Evolutionary conservation across 1,284 basidiomycete species (phyloP), one percentile per base, ranked within the genome.

Genomic region (Ceratobasidium sp.): DNA sequence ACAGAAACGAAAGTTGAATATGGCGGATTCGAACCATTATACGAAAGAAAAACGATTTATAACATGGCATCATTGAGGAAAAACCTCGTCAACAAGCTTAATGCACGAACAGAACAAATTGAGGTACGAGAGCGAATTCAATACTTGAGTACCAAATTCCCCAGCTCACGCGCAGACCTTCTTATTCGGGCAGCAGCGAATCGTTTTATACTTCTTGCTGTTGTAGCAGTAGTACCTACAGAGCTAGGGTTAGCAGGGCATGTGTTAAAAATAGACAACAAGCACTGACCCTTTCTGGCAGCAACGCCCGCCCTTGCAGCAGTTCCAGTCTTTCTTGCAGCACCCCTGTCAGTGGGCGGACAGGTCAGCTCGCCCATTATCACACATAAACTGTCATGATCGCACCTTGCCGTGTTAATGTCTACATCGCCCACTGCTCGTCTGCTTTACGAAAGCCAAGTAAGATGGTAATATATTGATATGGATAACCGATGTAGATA

Each of bases 171-270:
- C 23, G 20, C 70, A 73, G 26, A 26, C 33, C 44, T 73, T 61
- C 7, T 44, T 44, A 40, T 28, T 62, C 9, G 70, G 70, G 44
- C 70, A 73, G 70, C 70, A 73, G 28, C 57, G 38, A 40, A 73
- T 62, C 26, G 26, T 23, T 6, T 64, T 73, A n/a, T 46, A 33
- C 7, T 10, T 50, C 7, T 33, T 62, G 46, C 54, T 57, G 15
- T 57, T 57, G 26, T 56, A 46, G 42, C 56, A 59, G 44, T 57
- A 56, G 48, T 68, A 68, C 9, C 66, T 68, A 28, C 40, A n/a
- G n/a, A 40, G 26, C 26, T 3, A 38, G 9, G 12, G 26, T 54
- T 33, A 52, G 33, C 64, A 4, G n/a, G 28, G 15, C 64, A 4
- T 1, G 12, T 20, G 20, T 26, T 28, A 28, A 48, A n/a, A 48